Evolutionary conservation across 108 stramenopile species (phyloP), one percentile per base, ranked within the genome.

Genomic region (Phaeodactylum tricornutum): DNA sequence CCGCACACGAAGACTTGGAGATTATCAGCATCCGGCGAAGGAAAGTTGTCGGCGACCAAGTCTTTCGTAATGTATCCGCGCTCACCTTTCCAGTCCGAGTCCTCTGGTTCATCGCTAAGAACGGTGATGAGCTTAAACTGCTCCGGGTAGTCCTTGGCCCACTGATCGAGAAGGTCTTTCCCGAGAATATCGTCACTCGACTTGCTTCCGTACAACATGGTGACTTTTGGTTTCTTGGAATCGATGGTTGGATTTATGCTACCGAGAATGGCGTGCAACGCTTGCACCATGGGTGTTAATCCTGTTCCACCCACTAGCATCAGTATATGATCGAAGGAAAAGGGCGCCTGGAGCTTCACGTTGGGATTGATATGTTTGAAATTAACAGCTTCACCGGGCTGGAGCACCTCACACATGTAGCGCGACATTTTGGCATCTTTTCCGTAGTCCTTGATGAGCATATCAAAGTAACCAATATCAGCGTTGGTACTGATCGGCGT

Each of bases 271-370:
- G 92, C 95, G 65, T 94, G 92, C 32, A 96, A 62, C 5, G 92
- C 94, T 73, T 98, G 97, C 14, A 94, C 72, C 82, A 94, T 94
- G 43, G 97, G 97, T 21, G 94, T 96, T 44, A 98, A 81, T 9
- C 97, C 97, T 12, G 93, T 95, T n/a, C 97, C 97, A 32, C 97
- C 97, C 7, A 87, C 94, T 56, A 98, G 58, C 92, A 98, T 95
- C 19, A 84, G 72, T 57, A 98, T 75, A 28, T 80, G 59, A 47
- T 86, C 88, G 34, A 81, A 71, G 34, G 49, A 43, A 54, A 79
- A 75, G 14, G 77, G 78, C 34, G 83, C 85, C 27, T 86, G 75
- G 53, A 94, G 72, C 59, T 96, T 96, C 40, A 91, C 81, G 57
- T 95, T 84, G 59, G 82, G 75, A 6, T 66, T 67, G 57, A 87